These are phyloP conservation scores for Zarea fungicola DNA, from an alignment of 2,329 filamentous ascomycete genomes.

Conservation along the genomic window DNA sequence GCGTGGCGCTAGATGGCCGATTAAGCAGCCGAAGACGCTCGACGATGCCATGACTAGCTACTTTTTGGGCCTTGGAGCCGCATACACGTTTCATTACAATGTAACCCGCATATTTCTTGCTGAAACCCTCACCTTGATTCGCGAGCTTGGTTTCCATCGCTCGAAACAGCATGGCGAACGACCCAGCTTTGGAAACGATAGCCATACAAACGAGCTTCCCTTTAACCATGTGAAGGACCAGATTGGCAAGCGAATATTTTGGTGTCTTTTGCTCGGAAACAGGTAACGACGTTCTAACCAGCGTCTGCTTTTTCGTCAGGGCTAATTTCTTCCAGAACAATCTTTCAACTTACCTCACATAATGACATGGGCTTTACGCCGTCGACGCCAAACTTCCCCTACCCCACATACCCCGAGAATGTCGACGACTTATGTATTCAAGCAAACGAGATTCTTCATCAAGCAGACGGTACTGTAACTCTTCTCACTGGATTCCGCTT, in stretches of 20 bases:
- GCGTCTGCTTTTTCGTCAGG: not conserved
- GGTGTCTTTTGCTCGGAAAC: conserved; percentile 72
- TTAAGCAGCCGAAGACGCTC: conserved; percentile 43
- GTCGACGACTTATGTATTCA: conserved; percentile 81
- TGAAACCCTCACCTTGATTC: conserved; percentile 65
- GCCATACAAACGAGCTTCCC: conserved; percentile 34
- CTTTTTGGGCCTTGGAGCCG: conserved; percentile 62
- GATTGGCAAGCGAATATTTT: conserved; percentile 75
- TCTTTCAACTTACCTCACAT: conserved; percentile 68
- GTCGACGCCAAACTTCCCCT: conserved; percentile 67
- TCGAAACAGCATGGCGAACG: conserved; percentile 39
- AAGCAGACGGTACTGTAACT: conserved; percentile 63
- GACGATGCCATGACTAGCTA: conserved; percentile 67
- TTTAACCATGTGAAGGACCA: conserved; percentile 69
- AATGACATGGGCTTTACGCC: conserved; percentile 71
- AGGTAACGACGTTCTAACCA: conserved; percentile 47
- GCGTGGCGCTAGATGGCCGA: conserved; percentile 50
- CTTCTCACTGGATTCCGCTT: conserved; percentile 76
- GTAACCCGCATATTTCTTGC: conserved; percentile 65
- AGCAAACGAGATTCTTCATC: conserved; percentile 62
- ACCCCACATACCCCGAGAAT: conserved; percentile 74
- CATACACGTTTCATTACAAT: conserved; percentile 64
- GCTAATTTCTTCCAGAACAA: conserved; percentile 46
- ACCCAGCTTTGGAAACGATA: conserved; percentile 36
- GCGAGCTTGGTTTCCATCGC: conserved; percentile 61